Evolutionary conservation across 2,329 filamentous ascomycete species (phyloP).

Genomic region (Diaporthe longicolla): DNA sequence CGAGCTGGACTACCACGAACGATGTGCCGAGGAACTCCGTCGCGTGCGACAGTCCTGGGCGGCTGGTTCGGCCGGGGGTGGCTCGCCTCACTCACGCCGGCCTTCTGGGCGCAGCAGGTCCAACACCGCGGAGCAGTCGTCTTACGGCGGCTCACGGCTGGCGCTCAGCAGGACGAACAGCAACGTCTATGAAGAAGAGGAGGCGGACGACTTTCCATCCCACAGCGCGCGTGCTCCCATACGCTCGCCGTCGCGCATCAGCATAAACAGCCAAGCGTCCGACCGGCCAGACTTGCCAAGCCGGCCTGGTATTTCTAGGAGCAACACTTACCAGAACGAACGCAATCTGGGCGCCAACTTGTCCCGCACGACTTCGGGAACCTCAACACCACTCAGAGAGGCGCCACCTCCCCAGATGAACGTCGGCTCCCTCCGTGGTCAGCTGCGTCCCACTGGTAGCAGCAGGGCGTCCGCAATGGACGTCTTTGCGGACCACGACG

Average conservation of each 20-base stretch:
- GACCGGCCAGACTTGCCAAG: constrained; percentile 45
- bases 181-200: constrained; percentile 55
- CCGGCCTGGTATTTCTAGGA: constrained; percentile 55
- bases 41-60: constrained; percentile 64
- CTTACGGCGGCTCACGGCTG: constrained; percentile 53
- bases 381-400: constrained; percentile 41
- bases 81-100: constrained; percentile 40
- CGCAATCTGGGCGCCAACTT: constrained; percentile 36
- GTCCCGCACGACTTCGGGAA: constrained; percentile 43
- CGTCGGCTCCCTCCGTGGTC: constrained; percentile 56
- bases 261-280: constrained; percentile 46
- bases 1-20: constrained; percentile 91
- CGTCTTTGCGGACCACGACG: constrained; percentile 62
- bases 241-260: constrained; percentile 54
- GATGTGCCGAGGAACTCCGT: constrained; percentile 85
- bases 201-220: constrained; percentile 51
- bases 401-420: constrained; percentile 45
- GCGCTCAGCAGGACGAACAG: constrained; percentile 51
- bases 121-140: constrained; percentile 60
- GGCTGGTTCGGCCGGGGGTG: constrained; percentile 45
- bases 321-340: constrained; percentile 57
- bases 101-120: constrained; percentile 58
- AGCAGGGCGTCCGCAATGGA: constrained; percentile 59
- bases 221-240: constrained; percentile 60
- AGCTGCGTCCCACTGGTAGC: constrained; percentile 59